phyloP scores from a whole-genome alignment of 116 monocot species.

The Dioscorea cayenensis region DNA sequence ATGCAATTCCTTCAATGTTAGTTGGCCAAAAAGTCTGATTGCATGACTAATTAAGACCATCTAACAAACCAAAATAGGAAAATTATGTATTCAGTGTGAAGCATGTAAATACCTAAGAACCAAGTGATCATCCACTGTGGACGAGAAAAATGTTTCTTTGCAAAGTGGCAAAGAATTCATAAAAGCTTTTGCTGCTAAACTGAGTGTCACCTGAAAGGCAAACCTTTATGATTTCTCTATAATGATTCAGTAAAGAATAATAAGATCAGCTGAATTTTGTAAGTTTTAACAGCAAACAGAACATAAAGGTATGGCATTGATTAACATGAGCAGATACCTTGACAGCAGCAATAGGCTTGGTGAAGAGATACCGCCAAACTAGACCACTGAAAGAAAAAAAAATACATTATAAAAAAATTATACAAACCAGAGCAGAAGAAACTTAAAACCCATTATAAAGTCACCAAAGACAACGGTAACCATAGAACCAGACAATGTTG shows the following conservation, averaged over 20 bases:
- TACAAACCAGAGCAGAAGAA: background rate
- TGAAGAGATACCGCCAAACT: slow-evolving; percentile 68
- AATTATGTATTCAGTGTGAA: background rate
- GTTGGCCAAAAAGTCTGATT: background rate
- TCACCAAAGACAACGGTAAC: background rate
- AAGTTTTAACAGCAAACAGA: background rate
- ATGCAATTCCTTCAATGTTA: background rate
- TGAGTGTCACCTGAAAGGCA: slow-evolving; percentile 61
- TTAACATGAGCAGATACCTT: slow-evolving; percentile 40
- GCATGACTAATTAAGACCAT: background rate
- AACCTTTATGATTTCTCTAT: background rate
- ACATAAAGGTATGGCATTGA: background rate
- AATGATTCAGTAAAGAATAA: background rate
- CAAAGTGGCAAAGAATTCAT: slow-evolving; percentile 71
- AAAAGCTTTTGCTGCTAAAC: slow-evolving; percentile 85
- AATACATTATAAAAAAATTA: background rate
- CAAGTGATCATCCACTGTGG: slow-evolving; percentile 62
- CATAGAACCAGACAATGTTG: too few species aligned
- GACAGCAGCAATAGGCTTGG: slow-evolving; percentile 70
- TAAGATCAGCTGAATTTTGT: background rate
- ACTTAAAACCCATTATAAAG: slow-evolving; percentile 1
- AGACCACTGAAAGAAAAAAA: slow-evolving; percentile 44
- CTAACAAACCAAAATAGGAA: background rate
- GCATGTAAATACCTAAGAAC: slow-evolving; percentile 36
- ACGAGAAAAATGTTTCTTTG: slow-evolving; percentile 89